Conservation (phyloP, 1,284 basidiomycete genomes). For the Agroathelia rolfsii region DNA sequence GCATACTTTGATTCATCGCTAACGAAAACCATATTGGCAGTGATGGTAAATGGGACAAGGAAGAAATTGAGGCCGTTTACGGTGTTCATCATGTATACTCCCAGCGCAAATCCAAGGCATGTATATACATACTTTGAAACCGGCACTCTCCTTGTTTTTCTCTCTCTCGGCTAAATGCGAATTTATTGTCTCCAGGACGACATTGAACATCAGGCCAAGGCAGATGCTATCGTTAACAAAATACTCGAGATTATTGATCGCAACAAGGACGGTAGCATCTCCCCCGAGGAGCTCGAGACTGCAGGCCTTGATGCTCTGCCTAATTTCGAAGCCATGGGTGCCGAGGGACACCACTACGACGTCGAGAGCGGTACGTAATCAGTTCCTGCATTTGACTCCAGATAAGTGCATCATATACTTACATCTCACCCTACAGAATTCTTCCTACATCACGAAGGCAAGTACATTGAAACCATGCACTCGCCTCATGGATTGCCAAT, state of each 20-base stretch:
- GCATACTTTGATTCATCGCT: constrained; percentile 1
- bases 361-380: constrained; percentile 64
- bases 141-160: too few relatives aligned
- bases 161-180: too few relatives aligned
- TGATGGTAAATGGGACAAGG: constrained; percentile 65
- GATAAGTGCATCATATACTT: background rate
- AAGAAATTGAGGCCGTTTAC: constrained; percentile 86
- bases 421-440: constrained; percentile 42
- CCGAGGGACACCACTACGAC: constrained; percentile 89
- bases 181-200: too few relatives aligned
- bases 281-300: constrained; percentile 70
- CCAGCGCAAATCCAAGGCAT: constrained; percentile 74
- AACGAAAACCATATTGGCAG: constrained; percentile 22
- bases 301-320: constrained; percentile 78
- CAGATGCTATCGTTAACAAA: constrained; percentile 68
- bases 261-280: constrained; percentile 71
- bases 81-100: constrained; percentile 95
- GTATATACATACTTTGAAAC: constrained; percentile 4
- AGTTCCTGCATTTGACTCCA: background rate
- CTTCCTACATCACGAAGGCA: constrained; percentile 91
- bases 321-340: constrained; percentile 81
- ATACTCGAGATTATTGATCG: constrained; percentile 74
- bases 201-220: constrained; percentile 76
- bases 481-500: background rate
- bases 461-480: constrained; percentile 9